Conservation (phyloP, 177 flowering plant species). For the Vitis hybrid region DNA sequence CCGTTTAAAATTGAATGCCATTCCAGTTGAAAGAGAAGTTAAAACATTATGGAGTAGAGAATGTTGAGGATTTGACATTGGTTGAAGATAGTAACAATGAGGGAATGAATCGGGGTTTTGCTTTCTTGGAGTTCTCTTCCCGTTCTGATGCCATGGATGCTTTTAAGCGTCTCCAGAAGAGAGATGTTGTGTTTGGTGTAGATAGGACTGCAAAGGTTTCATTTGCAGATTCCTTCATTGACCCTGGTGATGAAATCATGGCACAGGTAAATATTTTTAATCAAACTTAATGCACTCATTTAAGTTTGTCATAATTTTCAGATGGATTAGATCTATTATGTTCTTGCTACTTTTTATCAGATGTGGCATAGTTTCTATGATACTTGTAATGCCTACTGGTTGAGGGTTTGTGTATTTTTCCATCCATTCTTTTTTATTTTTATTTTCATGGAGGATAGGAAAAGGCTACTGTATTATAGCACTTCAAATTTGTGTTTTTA, state of each 20-base stretch:
- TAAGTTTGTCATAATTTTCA: neutral
- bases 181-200: constrained; percentile 84
- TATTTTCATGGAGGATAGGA: too few relatives aligned
- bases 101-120: constrained; percentile 95
- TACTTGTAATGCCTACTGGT: neutral
- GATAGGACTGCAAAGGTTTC: constrained; percentile 95
- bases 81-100: constrained; percentile 81
- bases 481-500: too few relatives aligned
- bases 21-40: constrained; percentile 85
- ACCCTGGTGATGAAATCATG: constrained; percentile 97
- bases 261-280: constrained; percentile 63
- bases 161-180: constrained; percentile 85
- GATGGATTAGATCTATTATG: neutral
- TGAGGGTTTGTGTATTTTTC: neutral
- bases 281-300: neutral
- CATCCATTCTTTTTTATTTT: too few relatives aligned
- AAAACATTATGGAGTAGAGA: constrained; percentile 77
- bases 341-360: neutral
- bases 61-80: constrained; percentile 79
- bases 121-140: constrained; percentile 86
- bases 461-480: too few relatives aligned
- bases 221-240: constrained; percentile 96
- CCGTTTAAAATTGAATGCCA: constrained; percentile 21
- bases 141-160: constrained; percentile 98
- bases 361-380: neutral